phyloP scores from a whole-genome alignment of 768 basidiomycete genomes.

The Suillus weaverae region DNA sequence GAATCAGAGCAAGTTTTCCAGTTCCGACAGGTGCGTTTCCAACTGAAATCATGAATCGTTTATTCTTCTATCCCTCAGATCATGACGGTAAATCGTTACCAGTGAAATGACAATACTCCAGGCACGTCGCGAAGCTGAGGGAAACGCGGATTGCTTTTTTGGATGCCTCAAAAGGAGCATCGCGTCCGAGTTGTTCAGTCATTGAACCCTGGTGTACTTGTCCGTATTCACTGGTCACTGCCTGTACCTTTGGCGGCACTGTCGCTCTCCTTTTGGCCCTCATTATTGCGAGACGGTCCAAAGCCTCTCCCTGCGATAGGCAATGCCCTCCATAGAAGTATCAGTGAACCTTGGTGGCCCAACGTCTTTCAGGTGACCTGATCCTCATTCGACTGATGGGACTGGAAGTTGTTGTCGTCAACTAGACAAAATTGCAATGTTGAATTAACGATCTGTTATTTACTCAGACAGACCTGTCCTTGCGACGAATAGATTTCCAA shows the following conservation, averaged over 20 bases:
- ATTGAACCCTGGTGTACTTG: background rate
- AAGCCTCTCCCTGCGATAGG: slow-evolving; percentile 29
- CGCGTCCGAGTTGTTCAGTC: background rate
- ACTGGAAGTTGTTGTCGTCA: slow-evolving; percentile 8
- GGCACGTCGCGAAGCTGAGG: background rate
- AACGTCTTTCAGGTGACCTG: background rate
- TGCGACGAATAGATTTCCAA: background rate
- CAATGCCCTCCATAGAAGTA: slow-evolving; percentile 25
- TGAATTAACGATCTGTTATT: slow-evolving; percentile 6
- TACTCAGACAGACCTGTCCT: slow-evolving; percentile 9
- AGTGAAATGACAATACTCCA: background rate
- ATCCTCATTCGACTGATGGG: background rate
- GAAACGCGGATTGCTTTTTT: background rate
- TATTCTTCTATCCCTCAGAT: background rate
- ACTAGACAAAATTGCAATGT: slow-evolving; percentile 7
- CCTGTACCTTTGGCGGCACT: background rate
- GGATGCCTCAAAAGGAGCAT: background rate
- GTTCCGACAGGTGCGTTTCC: background rate
- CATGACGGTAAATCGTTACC: background rate
- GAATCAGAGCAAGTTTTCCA: background rate
- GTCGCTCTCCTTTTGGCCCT: background rate
- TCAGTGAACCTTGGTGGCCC: slow-evolving; percentile 24
- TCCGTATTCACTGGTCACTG: background rate
- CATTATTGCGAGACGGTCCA: slow-evolving; percentile 18
- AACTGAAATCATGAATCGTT: background rate